phyloP scores from a whole-genome alignment of 2,329 filamentous ascomycete genomes.

The Paecilomyces variotii region DNA sequence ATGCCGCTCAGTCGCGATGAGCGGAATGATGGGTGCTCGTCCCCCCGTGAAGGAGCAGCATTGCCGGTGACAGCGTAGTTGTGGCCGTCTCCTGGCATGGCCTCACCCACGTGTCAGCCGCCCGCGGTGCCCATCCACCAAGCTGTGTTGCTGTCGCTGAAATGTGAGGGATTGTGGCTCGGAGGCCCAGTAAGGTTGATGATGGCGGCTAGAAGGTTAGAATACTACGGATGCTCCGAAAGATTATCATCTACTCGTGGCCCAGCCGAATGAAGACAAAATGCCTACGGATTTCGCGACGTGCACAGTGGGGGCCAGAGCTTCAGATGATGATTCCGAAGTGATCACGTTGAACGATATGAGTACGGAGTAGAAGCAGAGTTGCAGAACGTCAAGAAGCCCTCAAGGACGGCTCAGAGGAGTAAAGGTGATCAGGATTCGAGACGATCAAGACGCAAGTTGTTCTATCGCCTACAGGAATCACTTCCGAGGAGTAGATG shows the following conservation, averaged over 20 bases:
- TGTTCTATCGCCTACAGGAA: no score
- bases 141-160: background rate
- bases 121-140: constrained; percentile 20
- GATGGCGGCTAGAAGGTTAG: background rate
- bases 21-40: constrained; percentile 8
- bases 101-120: constrained; percentile 20
- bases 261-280: background rate
- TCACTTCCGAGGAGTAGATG: no score
- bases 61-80: constrained; percentile 8
- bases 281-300: background rate
- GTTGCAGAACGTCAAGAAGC: background rate
- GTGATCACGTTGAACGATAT: background rate
- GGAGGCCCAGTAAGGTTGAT: background rate
- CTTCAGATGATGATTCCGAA: background rate
- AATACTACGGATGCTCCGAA: background rate
- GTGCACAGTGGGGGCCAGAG: background rate
- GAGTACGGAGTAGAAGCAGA: background rate
- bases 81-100: constrained; percentile 22
- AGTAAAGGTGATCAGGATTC: background rate
- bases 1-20: background rate
- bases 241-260: background rate
- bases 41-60: constrained; percentile 17
- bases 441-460: no score
- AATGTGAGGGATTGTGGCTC: background rate
- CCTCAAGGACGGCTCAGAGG: background rate